These are phyloP conservation scores for Myxozyma udenii DNA, from an alignment of 805 yeast genomes.

Conservation along the genomic window DNA sequence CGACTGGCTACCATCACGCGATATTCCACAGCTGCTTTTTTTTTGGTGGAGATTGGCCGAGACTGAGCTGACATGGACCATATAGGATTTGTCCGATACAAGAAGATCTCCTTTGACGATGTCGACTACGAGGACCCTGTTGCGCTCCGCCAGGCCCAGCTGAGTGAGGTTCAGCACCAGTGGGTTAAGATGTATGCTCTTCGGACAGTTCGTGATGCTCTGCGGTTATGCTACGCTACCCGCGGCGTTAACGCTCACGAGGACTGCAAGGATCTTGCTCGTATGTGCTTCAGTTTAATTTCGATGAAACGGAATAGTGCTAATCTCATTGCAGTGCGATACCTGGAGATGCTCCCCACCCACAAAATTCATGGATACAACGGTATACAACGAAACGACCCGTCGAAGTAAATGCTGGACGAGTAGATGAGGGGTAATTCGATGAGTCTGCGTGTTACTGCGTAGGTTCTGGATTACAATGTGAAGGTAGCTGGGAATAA, in stretches of 20 bases:
- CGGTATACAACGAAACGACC: constrained; percentile 89
- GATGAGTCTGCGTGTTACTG: too few species aligned
- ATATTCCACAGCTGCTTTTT: too few species aligned
- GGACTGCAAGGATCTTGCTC: constrained; percentile 76
- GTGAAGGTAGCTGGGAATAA: too few species aligned
- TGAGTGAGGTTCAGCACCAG: constrained; percentile 73
- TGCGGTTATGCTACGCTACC: constrained; percentile 63
- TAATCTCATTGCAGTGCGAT: constrained; percentile 40
- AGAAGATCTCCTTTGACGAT: constrained; percentile 70
- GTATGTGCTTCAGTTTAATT: constrained; percentile 40
- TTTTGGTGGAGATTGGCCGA: too few species aligned
- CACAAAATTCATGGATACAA: constrained; percentile 68
- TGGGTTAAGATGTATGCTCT: constrained; percentile 68
- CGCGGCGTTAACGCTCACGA: constrained; percentile 68
- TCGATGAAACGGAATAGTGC: background rate
- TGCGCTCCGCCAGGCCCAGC: constrained; percentile 70
- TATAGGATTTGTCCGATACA: constrained; percentile 13
- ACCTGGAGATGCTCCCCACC: constrained; percentile 70
- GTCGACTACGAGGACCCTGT: constrained; percentile 67
- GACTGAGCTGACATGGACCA: background rate
- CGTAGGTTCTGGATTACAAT: too few species aligned
- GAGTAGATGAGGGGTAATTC: too few species aligned
- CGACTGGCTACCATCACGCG: too few species aligned
- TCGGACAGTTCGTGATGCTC: constrained; percentile 64
- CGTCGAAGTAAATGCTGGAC: constrained; percentile 57